Conservation (phyloP, 192 early-diverging fungal genomes). For the Linnemannia exigua region DNA sequence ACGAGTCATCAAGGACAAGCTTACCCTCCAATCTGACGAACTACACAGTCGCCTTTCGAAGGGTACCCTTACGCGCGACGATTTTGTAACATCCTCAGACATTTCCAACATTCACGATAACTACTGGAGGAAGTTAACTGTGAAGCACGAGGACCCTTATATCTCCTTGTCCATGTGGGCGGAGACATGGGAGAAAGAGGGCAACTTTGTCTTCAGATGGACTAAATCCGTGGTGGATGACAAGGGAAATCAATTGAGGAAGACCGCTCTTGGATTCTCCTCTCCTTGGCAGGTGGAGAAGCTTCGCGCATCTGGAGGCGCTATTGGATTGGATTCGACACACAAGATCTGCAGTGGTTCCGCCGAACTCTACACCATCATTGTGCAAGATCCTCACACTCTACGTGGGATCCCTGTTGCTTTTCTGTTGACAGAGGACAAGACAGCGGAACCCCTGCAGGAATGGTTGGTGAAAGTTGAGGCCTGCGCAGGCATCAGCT, state of each 20-base stretch:
- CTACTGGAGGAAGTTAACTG: too few relatives aligned
- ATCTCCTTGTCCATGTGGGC: too few relatives aligned
- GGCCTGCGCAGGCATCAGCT: background rate
- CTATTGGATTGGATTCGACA: background rate
- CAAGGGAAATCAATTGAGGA: too few relatives aligned
- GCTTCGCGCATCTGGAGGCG: too few relatives aligned
- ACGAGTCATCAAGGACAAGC: conserved; percentile 9
- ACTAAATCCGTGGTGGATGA: too few relatives aligned
- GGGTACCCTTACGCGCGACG: background rate
- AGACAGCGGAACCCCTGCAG: background rate
- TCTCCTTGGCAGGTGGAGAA: too few relatives aligned
- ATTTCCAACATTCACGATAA: background rate
- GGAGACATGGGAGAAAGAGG: too few relatives aligned
- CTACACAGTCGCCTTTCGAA: conserved; percentile 1
- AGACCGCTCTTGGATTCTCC: too few relatives aligned
- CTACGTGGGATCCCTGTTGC: background rate
- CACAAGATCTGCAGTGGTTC: background rate
- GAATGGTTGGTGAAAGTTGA: background rate
- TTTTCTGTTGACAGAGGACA: conserved; percentile 2
- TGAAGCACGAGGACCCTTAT: too few relatives aligned
- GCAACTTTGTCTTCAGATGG: too few relatives aligned
- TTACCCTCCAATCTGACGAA: background rate
- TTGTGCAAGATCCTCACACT: background rate
- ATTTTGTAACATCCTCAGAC: background rate
- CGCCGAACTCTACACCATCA: conserved; percentile 7